Percentiles rank a stretch among this genome's conserved stretches.
Evolutionary conservation across 2,329 filamentous ascomycete species (phyloP).

Genomic region (Botrytis aclada): DNA sequence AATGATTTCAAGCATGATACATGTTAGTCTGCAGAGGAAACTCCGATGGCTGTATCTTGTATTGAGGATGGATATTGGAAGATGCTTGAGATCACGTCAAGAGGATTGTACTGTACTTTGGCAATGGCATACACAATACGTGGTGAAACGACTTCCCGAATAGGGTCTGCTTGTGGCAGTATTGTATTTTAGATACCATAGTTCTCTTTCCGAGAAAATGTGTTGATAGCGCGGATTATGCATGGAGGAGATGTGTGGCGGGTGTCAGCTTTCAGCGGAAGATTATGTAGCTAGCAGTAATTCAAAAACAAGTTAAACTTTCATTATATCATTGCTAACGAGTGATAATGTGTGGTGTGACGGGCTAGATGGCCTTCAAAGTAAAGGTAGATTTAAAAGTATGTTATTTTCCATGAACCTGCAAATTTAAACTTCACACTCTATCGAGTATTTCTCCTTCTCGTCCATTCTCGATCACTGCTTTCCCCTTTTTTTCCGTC

Average conservation of each 20-base stretch:
- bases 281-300: background rate
- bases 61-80: background rate
- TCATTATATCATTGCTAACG: background rate
- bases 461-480: background rate
- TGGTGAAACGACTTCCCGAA: background rate
- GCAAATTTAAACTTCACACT: background rate
- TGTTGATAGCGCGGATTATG: background rate
- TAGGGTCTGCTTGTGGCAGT: background rate
- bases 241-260: background rate
- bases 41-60: background rate
- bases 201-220: background rate
- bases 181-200: background rate
- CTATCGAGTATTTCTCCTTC: background rate
- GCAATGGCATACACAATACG: background rate
- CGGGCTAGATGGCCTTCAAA: background rate
- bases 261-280: background rate
- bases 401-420: background rate
- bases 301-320: conserved; percentile 10
- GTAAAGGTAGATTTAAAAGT: background rate
- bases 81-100: background rate
- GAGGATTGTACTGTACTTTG: background rate
- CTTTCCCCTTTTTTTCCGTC: background rate
- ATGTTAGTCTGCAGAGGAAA: background rate
- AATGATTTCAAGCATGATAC: background rate
- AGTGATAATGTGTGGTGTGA: background rate